Conservation (phyloP, 495 filamentous ascomycete species). For the Echria macrotheca region DNA sequence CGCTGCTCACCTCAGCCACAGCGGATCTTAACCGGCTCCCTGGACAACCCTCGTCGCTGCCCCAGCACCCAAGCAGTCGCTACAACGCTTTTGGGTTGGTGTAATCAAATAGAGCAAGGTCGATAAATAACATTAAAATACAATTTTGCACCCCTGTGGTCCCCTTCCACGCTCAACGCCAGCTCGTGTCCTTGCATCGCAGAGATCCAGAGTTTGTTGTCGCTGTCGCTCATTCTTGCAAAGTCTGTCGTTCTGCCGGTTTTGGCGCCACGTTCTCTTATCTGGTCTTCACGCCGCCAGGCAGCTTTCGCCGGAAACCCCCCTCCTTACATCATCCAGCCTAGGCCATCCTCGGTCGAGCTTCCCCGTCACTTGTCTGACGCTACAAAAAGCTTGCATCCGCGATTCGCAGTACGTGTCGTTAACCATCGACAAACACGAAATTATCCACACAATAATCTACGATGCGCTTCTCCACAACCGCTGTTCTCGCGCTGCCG, state of each 20-base stretch:
- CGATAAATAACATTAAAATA: constrained; percentile 15
- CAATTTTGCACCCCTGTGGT: neutral
- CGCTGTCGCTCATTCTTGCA: constrained; percentile 4
- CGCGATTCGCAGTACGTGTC: constrained; percentile 3
- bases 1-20: no score
- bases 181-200: neutral
- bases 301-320: constrained; percentile 11
- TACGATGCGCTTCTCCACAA: constrained; percentile 68
- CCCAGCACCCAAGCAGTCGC: neutral
- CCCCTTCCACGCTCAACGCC: neutral
- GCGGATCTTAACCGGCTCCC: neutral
- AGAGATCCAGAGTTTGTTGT: neutral
- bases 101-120: constrained; percentile 15
- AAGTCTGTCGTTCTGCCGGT: neutral
- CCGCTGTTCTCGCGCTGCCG: constrained; percentile 59
- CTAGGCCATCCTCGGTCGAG: neutral
- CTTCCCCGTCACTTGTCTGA: constrained; percentile 11
- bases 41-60: constrained; percentile 9
- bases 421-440: no score
- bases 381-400: no score
- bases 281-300: neutral
- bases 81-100: neutral
- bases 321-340: constrained; percentile 21
- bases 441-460: no score
- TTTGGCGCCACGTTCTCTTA: constrained; percentile 7